These are phyloP conservation scores for Salix udensis DNA, from an alignment of 345 rosid genomes.

Conservation along the genomic window DNA sequence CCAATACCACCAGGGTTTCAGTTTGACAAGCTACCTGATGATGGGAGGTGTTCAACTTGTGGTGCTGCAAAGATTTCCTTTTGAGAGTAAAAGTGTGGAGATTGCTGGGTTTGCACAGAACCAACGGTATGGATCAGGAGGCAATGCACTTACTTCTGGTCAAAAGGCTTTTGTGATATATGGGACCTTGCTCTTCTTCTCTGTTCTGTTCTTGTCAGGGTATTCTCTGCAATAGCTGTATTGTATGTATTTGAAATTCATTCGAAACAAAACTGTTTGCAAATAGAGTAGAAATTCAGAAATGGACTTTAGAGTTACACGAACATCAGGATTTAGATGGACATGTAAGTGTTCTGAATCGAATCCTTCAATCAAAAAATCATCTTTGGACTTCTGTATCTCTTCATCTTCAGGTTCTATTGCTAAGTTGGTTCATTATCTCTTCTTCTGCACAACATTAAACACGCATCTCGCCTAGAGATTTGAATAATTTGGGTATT, in stretches of 20 bases:
- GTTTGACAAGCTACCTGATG: constrained; percentile 73
- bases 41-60: constrained; percentile 94
- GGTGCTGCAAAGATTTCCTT: constrained; percentile 86
- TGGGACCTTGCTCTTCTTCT: constrained; percentile 66
- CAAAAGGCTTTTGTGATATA: constrained; percentile 81
- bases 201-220: constrained; percentile 66
- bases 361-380: background rate
- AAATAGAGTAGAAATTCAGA: constrained; percentile 1
- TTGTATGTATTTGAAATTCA: background rate
- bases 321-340: background rate
- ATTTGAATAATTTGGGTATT: too few species aligned
- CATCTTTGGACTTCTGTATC: background rate
- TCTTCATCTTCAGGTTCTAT: background rate
- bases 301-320: background rate
- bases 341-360: background rate
- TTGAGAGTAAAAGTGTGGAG: constrained; percentile 88
- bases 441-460: background rate
- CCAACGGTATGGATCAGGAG: constrained; percentile 85
- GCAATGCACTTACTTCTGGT: constrained; percentile 82
- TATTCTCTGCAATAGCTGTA: constrained; percentile 64
- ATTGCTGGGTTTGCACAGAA: constrained; percentile 98
- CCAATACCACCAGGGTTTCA: constrained; percentile 88
- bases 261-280: background rate
- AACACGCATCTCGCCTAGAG: background rate
- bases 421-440: background rate